Base-by-base conservation (phyloP, 306 rosid species). In the Vigna mungo region DNA sequence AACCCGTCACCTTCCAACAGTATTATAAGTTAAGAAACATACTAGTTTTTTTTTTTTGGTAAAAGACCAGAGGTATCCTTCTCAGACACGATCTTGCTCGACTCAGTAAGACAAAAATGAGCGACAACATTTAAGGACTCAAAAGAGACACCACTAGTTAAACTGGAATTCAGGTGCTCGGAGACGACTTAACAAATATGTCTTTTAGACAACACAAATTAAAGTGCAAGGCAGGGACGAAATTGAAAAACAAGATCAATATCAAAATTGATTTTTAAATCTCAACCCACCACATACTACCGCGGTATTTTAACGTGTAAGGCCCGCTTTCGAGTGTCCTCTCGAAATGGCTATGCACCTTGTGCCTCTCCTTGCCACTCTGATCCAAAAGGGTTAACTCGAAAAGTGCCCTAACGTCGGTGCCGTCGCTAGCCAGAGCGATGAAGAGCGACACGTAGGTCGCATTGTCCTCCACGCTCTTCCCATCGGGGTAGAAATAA, bases 331-430 rank as follows among this genome's bases (percentile, higher is more conserved):
- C 96, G 59, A 91, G 87, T 15, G 90, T 81, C 86, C 98, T 89
- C 53, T 91, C 98, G 71, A 93, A 93, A 81, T 93, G 98, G 84
- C 88, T 93, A 80, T 93, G 96, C 32, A 93, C 98, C 88, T 93
- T 93, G 36, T 93, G 98, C 82, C 93, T 89, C 89, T 80, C 96
- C 54, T 85, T 91, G 41, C 98, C 98, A 37, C 98, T 93, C 92
- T 93, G 98, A 74, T 93, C 98, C 89, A 93, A 75, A 74, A 93
- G 96, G 49, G 94, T 93, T 82, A 93, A 53, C 80, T 93, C 98
- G 47, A 93, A 93, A 25, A 93, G 87, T 0, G 98, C 98, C 74
- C 94, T 86, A 72, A 93, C 96, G 55, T 93, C 98, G 43, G 93
- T 87, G 4, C 96, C 98, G 16, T 90, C 98, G 72, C 96, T 93